phyloP scores from a whole-genome alignment of 2,329 filamentous ascomycete species.

The Ceratocystis harringtonii region DNA sequence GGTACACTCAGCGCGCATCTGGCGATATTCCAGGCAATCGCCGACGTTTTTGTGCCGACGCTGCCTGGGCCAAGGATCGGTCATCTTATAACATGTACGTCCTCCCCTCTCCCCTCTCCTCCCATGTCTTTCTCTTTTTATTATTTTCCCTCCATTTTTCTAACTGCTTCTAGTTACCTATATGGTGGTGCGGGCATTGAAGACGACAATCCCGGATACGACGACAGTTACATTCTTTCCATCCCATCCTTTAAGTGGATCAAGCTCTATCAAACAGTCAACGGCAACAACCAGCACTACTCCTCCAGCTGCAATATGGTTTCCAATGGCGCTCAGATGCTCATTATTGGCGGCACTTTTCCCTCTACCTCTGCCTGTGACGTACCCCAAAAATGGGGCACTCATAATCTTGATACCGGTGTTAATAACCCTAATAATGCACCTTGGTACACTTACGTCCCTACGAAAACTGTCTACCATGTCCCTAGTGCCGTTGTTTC shows the following conservation, averaged over 20 bases:
- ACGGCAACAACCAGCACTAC: conserved; percentile 31
- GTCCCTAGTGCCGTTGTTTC: conserved; percentile 37
- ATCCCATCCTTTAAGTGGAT: conserved; percentile 51
- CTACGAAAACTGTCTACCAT: conserved; percentile 36
- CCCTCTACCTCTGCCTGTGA: conserved; percentile 37
- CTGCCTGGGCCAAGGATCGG: conserved; percentile 41
- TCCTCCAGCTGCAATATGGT: conserved; percentile 44
- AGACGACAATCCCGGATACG: conserved; percentile 34
- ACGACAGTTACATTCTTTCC: conserved; percentile 47
- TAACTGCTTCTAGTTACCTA: conserved; percentile 33
- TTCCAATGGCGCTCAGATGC: conserved; percentile 39
- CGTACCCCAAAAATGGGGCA: conserved; percentile 35
- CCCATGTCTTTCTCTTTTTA: conserved; percentile 7
- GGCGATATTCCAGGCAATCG: conserved; percentile 38
- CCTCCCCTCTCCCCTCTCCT: conserved; percentile 6
- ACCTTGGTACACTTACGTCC: conserved; percentile 37
- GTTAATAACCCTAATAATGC: conserved; percentile 32
- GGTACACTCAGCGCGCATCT: conserved; percentile 43
- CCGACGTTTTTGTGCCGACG: conserved; percentile 46
- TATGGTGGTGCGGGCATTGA: conserved; percentile 43
- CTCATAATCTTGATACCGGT: conserved; percentile 41
- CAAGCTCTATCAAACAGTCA: conserved; percentile 34
- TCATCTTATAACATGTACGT: conserved; percentile 51
- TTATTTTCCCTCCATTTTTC: background rate
- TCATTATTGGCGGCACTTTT: conserved; percentile 47